Conservation (phyloP, 306 rosid species). For the Cucurbita argyrosperma region DNA sequence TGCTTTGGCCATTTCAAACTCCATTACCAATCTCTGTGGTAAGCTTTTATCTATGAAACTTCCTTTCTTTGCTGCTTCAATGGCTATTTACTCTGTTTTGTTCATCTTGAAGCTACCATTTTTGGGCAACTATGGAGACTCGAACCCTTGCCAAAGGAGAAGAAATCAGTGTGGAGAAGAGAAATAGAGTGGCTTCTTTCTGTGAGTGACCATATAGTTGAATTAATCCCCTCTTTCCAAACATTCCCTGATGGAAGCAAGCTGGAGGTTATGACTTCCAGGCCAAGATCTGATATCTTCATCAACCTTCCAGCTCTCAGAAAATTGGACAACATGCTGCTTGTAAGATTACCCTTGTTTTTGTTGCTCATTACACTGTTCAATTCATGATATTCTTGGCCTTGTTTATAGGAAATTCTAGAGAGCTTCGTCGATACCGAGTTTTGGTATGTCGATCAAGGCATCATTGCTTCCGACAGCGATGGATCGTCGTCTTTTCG, state of each 20-base stretch:
- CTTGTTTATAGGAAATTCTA: slow-evolving; percentile 44
- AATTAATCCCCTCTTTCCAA: slow-evolving; percentile 37
- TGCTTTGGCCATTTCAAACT: slow-evolving; percentile 39
- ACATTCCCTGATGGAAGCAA: slow-evolving; percentile 44
- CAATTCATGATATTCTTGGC: neutral
- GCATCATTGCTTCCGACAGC: slow-evolving; percentile 52
- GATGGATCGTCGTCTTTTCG: slow-evolving; percentile 77
- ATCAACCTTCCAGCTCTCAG: slow-evolving; percentile 42
- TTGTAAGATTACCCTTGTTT: slow-evolving; percentile 17
- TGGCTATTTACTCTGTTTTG: neutral
- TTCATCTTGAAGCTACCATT: slow-evolving; percentile 21
- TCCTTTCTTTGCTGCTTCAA: neutral
- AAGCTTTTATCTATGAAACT: neutral
- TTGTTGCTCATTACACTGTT: neutral
- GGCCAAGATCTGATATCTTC: slow-evolving; percentile 39
- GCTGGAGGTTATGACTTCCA: slow-evolving; percentile 51
- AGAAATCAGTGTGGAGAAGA: slow-evolving; percentile 45
- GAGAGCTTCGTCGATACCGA: slow-evolving; percentile 51
- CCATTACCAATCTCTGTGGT: slow-evolving; percentile 55
- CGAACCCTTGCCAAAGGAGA: slow-evolving; percentile 35
- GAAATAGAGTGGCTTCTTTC: slow-evolving; percentile 48
- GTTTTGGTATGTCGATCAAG: slow-evolving; percentile 97
- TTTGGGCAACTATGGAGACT: slow-evolving; percentile 51
- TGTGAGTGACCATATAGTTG: slow-evolving; percentile 42
- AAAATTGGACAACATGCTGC: slow-evolving; percentile 41